Percentiles rank a stretch among this genome's conserved stretches.
phyloP scores from a whole-genome alignment of 441 rosid genomes.

The Arabidopsis hybrid region DNA sequence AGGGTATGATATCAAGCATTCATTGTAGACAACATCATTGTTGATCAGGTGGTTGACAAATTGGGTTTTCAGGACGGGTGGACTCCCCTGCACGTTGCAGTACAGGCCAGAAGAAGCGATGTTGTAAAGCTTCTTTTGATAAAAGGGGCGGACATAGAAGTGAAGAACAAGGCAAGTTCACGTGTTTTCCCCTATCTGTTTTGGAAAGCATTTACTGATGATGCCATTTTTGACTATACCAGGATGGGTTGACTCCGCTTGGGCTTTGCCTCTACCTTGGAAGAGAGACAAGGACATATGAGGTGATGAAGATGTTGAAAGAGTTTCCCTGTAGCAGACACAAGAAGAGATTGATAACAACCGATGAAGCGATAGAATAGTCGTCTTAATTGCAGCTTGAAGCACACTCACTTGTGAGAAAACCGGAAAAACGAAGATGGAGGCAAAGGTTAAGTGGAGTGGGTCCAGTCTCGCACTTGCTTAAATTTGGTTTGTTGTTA shows the following conservation, averaged over 20 bases:
- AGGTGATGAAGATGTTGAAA: constrained; percentile 79
- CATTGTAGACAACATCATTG: constrained; percentile 1
- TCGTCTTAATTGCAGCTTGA: background rate
- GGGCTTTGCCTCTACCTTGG: constrained; percentile 83
- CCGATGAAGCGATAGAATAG: constrained; percentile 19
- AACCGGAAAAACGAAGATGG: background rate
- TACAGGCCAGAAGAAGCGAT: constrained; percentile 84
- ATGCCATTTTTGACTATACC: constrained; percentile 17
- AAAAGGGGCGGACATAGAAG: constrained; percentile 74
- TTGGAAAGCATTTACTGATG: constrained; percentile 1
- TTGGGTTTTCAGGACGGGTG: constrained; percentile 79
- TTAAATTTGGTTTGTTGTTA: background rate
- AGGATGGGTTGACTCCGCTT: constrained; percentile 87
- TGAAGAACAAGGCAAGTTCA: constrained; percentile 66
- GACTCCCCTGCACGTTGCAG: constrained; percentile 95
- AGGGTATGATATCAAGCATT: constrained; percentile 55
- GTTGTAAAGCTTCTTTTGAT: constrained; percentile 76
- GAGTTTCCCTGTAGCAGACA: constrained; percentile 52
- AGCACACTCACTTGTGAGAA: background rate
- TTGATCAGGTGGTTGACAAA: constrained; percentile 22
- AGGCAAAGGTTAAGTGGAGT: background rate
- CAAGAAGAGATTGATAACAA: constrained; percentile 36
- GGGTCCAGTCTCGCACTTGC: too few relatives aligned
- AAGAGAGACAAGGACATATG: constrained; percentile 63
- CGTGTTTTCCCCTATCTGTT: background rate